phyloP scores from a whole-genome alignment of 1,284 basidiomycete genomes.

The Ceratobasidium sp. region DNA sequence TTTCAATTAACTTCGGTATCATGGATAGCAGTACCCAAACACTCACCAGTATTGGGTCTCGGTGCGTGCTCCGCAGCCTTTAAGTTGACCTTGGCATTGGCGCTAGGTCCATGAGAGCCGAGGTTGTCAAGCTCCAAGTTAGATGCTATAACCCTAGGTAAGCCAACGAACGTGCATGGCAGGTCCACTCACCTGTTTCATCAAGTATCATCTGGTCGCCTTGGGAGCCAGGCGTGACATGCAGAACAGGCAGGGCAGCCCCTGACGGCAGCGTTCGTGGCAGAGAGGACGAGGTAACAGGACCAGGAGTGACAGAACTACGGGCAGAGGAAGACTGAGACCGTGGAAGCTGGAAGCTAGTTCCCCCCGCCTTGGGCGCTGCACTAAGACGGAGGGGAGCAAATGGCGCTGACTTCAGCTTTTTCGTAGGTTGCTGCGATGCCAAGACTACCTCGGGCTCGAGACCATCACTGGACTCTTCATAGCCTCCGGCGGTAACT shows the following conservation, averaged over 20 bases:
- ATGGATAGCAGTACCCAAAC: background rate
- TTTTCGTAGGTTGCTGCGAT: background rate
- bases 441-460: background rate
- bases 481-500: constrained; percentile 1
- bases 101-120: background rate
- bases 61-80: background rate
- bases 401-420: background rate
- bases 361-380: background rate
- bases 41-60: background rate
- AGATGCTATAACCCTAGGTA: background rate
- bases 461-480: background rate
- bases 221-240: background rate
- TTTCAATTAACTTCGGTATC: background rate
- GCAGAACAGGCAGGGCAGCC: background rate
- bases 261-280: background rate
- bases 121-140: background rate
- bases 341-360: background rate
- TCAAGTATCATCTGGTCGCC: background rate
- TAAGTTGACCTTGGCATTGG: background rate
- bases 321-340: background rate
- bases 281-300: background rate
- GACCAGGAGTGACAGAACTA: background rate
- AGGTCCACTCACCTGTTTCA: background rate
- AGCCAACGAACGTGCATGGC: background rate
- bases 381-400: constrained; percentile 1